A percentile compares a stretch with the other conserved stretches of the same genome.
phyloP scores from a whole-genome alignment of 2,329 filamentous ascomycete species.

The Aureobasidium zeae region DNA sequence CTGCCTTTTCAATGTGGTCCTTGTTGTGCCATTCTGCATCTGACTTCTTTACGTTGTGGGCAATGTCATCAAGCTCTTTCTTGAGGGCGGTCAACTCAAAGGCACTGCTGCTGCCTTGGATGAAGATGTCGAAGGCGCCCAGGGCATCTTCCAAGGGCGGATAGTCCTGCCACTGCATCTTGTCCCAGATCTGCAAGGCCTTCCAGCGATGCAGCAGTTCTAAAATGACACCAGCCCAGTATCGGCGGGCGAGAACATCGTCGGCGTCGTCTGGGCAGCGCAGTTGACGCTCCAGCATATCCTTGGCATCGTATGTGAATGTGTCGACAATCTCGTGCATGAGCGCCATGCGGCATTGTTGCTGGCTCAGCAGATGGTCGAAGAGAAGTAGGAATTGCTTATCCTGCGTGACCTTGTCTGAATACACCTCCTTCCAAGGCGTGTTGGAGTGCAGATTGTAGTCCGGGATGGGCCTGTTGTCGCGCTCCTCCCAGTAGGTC shows the following conservation, averaged over 20 bases:
- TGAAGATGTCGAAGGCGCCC: constrained; percentile 82
- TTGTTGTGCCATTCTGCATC: constrained; percentile 46
- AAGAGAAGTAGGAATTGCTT: constrained; percentile 36
- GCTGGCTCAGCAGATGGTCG: constrained; percentile 60
- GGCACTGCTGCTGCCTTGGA: constrained; percentile 55
- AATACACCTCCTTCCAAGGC: constrained; percentile 56
- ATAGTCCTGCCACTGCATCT: constrained; percentile 42
- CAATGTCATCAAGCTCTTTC: constrained; percentile 55
- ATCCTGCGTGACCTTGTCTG: constrained; percentile 29
- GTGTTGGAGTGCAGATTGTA: constrained; percentile 23
- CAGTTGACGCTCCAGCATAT: constrained; percentile 63
- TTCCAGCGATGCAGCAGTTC: constrained; percentile 71
- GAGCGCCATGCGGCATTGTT: constrained; percentile 58
- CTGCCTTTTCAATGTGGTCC: constrained; percentile 58
- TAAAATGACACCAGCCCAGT: constrained; percentile 65
- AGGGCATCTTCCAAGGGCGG: constrained; percentile 63
- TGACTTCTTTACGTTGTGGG: constrained; percentile 45
- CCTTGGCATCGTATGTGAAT: constrained; percentile 80
- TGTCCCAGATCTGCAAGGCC: constrained; percentile 69
- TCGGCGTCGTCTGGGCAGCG: constrained; percentile 49
- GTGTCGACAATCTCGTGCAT: constrained; percentile 58
- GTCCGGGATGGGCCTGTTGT: constrained; percentile 47
- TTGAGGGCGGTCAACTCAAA: constrained; percentile 62
- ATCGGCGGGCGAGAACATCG: constrained; percentile 69
- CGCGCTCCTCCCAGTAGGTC: constrained; percentile 65